A percentile compares a stretch with the other conserved stretches of the same genome.
These are phyloP conservation scores for Gnomoniopsis sp. DNA, from an alignment of 2,329 filamentous ascomycete species.

Conservation along the genomic window DNA sequence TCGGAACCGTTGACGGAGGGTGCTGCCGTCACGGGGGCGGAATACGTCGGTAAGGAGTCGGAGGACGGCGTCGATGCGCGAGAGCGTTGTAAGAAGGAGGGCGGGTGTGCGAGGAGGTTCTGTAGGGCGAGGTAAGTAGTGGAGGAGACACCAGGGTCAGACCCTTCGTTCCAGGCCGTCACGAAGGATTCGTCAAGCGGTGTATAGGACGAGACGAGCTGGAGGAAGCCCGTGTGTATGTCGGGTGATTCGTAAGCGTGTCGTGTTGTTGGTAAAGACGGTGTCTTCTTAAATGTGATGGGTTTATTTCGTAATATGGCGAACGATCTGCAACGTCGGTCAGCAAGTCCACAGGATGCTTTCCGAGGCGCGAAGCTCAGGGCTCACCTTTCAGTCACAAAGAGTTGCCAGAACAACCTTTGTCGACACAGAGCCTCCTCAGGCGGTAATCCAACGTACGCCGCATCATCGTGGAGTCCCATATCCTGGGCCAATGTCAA, in stretches of 20 bases:
- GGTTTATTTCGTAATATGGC: slow-evolving; percentile 62
- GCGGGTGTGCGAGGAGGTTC: slow-evolving; percentile 30
- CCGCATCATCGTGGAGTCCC: slow-evolving; percentile 55
- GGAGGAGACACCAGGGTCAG: slow-evolving; percentile 31
- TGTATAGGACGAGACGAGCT: slow-evolving; percentile 58
- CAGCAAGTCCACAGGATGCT: slow-evolving; percentile 26
- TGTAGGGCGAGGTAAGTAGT: slow-evolving; percentile 34
- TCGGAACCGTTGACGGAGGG: slow-evolving; percentile 11
- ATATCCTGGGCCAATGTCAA: slow-evolving; percentile 58
- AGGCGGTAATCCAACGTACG: slow-evolving; percentile 45
- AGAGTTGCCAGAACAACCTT: slow-evolving; percentile 60
- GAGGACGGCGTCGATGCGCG: slow-evolving; percentile 22
- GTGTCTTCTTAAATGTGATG: slow-evolving; percentile 58
- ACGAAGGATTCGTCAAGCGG: slow-evolving; percentile 63
- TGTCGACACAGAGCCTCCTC: slow-evolving; percentile 52
- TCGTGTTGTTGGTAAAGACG: slow-evolving; percentile 49
- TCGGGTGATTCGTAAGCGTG: slow-evolving; percentile 49
- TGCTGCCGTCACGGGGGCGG: slow-evolving; percentile 10
- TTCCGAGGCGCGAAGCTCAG: neutral
- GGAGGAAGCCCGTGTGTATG: slow-evolving; percentile 55
- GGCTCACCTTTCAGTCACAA: slow-evolving; percentile 55
- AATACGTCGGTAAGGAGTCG: slow-evolving; percentile 25
- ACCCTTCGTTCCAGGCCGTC: slow-evolving; percentile 60
- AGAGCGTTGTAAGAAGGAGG: slow-evolving; percentile 26
- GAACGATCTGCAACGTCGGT: slow-evolving; percentile 38